Evolutionary conservation across 1,284 basidiomycete species (phyloP).

Genomic region (Anthracocystis walkeri): DNA sequence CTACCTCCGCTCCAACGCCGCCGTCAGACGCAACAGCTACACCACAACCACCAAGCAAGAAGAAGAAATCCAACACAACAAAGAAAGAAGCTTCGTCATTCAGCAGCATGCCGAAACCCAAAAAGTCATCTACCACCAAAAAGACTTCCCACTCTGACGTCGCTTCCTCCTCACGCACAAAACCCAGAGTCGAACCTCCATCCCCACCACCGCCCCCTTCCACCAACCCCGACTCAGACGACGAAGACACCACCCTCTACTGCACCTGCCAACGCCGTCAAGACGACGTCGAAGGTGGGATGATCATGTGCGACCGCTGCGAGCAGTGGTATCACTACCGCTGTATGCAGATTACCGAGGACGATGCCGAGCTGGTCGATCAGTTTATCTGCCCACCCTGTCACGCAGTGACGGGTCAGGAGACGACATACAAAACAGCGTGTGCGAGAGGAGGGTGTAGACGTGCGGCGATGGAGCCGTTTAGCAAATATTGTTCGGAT

Average conservation of each 20-base stretch:
- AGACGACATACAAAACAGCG: constrained; percentile 55
- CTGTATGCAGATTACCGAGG: constrained; percentile 55
- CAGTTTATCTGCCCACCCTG: constrained; percentile 60
- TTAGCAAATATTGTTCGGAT: constrained; percentile 63
- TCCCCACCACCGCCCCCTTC: not conserved
- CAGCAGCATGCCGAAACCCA: constrained; percentile 18
- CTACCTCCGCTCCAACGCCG: not conserved
- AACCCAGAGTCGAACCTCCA: constrained; percentile 10
- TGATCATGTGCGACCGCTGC: constrained; percentile 65
- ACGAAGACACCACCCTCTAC: constrained; percentile 49
- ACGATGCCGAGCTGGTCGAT: constrained; percentile 56
- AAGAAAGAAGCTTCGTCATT: constrained; percentile 16
- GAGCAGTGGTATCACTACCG: constrained; percentile 64
- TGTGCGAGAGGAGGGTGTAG: constrained; percentile 46
- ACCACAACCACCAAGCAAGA: constrained; percentile 15
- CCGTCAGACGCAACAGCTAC: not conserved
- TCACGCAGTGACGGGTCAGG: constrained; percentile 32
- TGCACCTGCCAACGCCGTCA: constrained; percentile 51
- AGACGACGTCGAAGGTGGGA: constrained; percentile 59
- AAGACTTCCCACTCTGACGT: constrained; percentile 15
- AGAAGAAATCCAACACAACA: constrained; percentile 23
- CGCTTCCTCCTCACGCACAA: constrained; percentile 6
- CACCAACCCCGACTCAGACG: constrained; percentile 24
- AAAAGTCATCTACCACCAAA: constrained; percentile 14
- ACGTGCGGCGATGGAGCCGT: constrained; percentile 44